Evolutionary conservation across 257 asterid genomes (phyloP), one percentile per base, ranked within the genome.

Genomic region (Pogostemon cablin): DNA sequence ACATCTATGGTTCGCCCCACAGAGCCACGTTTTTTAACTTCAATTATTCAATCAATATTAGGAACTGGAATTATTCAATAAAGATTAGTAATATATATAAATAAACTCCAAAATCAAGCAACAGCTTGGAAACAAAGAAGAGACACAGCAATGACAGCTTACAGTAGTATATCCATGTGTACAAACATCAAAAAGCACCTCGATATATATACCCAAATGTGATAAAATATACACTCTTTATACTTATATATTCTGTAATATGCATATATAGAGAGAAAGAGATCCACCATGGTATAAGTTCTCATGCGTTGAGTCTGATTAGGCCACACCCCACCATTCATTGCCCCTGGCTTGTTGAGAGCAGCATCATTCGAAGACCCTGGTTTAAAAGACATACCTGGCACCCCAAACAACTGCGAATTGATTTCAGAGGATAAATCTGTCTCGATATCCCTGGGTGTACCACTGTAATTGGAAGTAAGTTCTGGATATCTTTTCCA

Each of bases 21-120:
- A 9, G 99, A 89, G 61, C 99, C 99, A 10, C 99, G 96, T 80
- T 93, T 93, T 86, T 93, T 87, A 60, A 93, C 99, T 93, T 72
- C 80, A 86, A 17, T 20, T 40, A 63, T 62, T 70, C 63, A 9
- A 55, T 62, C 10, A 53, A 34, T 42, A 20, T 77, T 6, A 67
- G 68, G 40, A 39, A 75, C 50, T 41, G 65, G 50, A 25, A 38
- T 25, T 7, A 25, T 40, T 10, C 12, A 38, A 53, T 62, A 59
- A 4, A 59, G 6, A 4, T 37, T 8, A 38, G 6, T 6, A 59
- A 59, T 10, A 52, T 20, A 20, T 20, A 20, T 20, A 20, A 20
- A 20, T 20, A 20, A 20, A 20, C 25, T 20, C 25, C 25, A n/a
- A 20, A 20, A 20, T 20, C 25, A 20, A 20, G 25, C 25, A 0